Conservation (phyloP, 345 rosid genomes). For the thale cress (Arabidopsis thaliana) region DNA sequence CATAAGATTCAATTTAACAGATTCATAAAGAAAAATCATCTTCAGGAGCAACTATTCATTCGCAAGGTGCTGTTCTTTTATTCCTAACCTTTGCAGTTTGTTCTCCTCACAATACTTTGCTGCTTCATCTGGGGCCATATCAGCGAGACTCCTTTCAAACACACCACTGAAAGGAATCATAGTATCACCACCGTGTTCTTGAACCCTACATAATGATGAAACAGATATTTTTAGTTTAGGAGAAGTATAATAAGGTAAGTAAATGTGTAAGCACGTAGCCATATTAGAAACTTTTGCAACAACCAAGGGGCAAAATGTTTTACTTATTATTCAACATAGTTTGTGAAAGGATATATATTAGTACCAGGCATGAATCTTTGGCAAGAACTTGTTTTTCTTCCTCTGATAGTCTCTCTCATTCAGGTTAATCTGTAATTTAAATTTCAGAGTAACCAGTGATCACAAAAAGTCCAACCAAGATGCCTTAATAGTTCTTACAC, state of each 20-base stretch:
- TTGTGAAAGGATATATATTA: slow-evolving; percentile 13
- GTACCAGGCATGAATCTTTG: slow-evolving; percentile 98
- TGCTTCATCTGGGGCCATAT: slow-evolving; percentile 76
- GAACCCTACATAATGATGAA: slow-evolving; percentile 68
- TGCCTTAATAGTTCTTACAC: neutral
- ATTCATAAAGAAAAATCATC: neutral
- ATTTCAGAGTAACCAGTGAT: slow-evolving; percentile 24
- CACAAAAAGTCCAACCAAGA: slow-evolving; percentile 7
- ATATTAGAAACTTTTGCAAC: slow-evolving; percentile 7
- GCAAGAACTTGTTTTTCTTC: slow-evolving; percentile 94
- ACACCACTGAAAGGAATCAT: slow-evolving; percentile 94
- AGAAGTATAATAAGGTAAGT: neutral
- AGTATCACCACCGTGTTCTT: slow-evolving; percentile 90
- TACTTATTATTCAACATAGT: slow-evolving; percentile 19
- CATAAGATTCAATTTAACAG: slow-evolving; percentile 11
- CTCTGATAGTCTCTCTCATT: slow-evolving; percentile 95
- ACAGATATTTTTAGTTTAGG: neutral
- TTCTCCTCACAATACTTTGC: slow-evolving; percentile 93
- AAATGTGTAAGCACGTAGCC: neutral
- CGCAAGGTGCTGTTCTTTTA: slow-evolving; percentile 4
- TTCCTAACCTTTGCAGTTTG: slow-evolving; percentile 88
- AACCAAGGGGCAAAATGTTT: neutral
- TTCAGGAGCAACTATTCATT: slow-evolving; percentile 11
- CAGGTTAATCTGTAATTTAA: slow-evolving; percentile 79
- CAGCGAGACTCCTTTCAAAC: slow-evolving; percentile 81